These are phyloP conservation scores for Saturnispora besseyi DNA, from an alignment of 805 yeast genomes.

Conservation along the genomic window DNA sequence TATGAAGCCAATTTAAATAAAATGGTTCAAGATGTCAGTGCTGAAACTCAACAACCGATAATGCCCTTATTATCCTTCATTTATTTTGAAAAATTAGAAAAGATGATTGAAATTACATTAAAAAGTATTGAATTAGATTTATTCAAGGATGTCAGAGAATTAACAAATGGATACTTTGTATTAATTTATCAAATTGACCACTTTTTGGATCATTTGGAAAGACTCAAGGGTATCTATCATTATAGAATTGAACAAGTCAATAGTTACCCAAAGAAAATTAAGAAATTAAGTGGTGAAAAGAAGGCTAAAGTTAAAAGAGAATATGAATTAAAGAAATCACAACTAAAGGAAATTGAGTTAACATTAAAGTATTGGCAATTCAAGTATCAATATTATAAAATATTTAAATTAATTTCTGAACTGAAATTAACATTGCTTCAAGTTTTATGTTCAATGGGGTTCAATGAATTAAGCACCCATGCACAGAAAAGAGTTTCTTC, in stretches of 20 bases:
- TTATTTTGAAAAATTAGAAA: slow-evolving; percentile 51
- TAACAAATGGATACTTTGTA: slow-evolving; percentile 13
- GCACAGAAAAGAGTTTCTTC: slow-evolving; percentile 19
- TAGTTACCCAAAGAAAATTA: slow-evolving; percentile 17
- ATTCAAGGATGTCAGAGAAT: slow-evolving; percentile 59
- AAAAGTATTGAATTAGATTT: slow-evolving; percentile 70
- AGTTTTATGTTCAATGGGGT: slow-evolving; percentile 19
- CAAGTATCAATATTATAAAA: slow-evolving; percentile 8
- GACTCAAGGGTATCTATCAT: slow-evolving; percentile 15
- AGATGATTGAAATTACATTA: slow-evolving; percentile 65
- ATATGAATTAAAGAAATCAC: slow-evolving; percentile 16
- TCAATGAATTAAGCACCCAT: slow-evolving; percentile 22
- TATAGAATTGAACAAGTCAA: slow-evolving; percentile 18
- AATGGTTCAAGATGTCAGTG: slow-evolving; percentile 23
- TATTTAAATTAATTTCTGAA: slow-evolving; percentile 15
- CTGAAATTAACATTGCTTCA: slow-evolving; percentile 20
- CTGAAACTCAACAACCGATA: slow-evolving; percentile 31
- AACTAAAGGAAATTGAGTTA: slow-evolving; percentile 10
- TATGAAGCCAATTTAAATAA: slow-evolving; percentile 36
- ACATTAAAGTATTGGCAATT: slow-evolving; percentile 13
- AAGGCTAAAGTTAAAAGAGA: slow-evolving; percentile 17
- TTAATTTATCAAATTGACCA: slow-evolving; percentile 13
- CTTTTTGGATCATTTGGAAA: slow-evolving; percentile 16
- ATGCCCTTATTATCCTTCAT: slow-evolving; percentile 67
- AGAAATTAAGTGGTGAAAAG: slow-evolving; percentile 23